Base-by-base conservation (phyloP, 768 basidiomycete species). In the Auriscalpium orientale region DNA sequence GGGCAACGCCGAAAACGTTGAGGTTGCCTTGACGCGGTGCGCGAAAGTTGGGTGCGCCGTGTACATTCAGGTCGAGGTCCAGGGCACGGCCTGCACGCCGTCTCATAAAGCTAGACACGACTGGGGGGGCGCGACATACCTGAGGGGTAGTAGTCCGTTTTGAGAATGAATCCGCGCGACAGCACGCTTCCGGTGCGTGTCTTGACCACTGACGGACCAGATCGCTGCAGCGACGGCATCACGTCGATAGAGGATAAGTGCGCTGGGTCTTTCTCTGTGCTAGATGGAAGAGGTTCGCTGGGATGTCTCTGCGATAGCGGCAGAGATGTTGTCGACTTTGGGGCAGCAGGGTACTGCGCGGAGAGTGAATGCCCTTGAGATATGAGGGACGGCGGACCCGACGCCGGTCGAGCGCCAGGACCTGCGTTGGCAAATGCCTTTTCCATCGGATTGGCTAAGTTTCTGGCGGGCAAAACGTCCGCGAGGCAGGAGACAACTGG, bases 21-120 rank as follows among this genome's bases (percentile, higher is more conserved):
- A 98, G 77, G 55, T 82, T 80, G 28, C 84, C 85, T 49, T 84
- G 79, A 51, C 83, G 78, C 9, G 93, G 88, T 12, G 89, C 84
- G 61, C 97, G 78, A 67, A 98, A 98, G 72, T 98, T 98, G 4
- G 95, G 94, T 16, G 95, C 95, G 36, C 97, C 95, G 66, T 93
- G 87, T 9, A 99, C 78, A 56, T 89, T 91, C 28, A 98, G 77
- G 64, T 95, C 92, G 2, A 98, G 80, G 67, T 95, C 91, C 45
- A 94, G 75, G 4, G 93, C 93, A 60, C 94, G 82, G 45, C 91
- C 91, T 92, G 58, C 37, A 37, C 49, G 16, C 58, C 34, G 5
- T 36, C 55, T 45, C 54, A 51, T 48, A 44, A 57, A 12, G n/a
- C 22, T 15, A 43, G 13, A n/a, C 8, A 20, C 2, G 21, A 1